These are phyloP conservation scores for Periglandula ipomoeae DNA, from an alignment of 2,329 filamentous ascomycete genomes.

Conservation along the genomic window DNA sequence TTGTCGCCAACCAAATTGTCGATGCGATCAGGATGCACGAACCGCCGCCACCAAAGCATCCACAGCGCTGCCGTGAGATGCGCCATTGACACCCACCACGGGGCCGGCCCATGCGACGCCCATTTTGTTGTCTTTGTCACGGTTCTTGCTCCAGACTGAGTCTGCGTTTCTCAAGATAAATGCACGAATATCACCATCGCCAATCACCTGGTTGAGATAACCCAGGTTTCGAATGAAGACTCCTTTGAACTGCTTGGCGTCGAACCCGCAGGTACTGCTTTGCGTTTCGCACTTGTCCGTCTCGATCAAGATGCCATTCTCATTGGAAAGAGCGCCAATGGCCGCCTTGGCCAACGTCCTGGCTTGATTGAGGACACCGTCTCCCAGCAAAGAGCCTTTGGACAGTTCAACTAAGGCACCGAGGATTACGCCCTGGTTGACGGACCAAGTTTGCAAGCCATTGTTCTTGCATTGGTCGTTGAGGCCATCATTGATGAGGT, in stretches of 20 bases:
- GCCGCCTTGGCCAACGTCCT: constrained; percentile 43
- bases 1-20: background rate
- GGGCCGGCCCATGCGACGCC: constrained; percentile 60
- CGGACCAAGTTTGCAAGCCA: constrained; percentile 41
- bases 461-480: constrained; percentile 40
- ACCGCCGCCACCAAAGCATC: constrained; percentile 58
- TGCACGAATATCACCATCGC: constrained; percentile 36
- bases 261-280: constrained; percentile 30
- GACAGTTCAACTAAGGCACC: constrained; percentile 44
- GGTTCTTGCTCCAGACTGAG: constrained; percentile 53
- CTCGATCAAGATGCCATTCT: constrained; percentile 36
- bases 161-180: constrained; percentile 55
- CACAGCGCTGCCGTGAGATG: constrained; percentile 55
- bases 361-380: constrained; percentile 31
- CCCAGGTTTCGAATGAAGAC: constrained; percentile 57
- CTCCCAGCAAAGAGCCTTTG: constrained; percentile 29
- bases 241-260: constrained; percentile 62
- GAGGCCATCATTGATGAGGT: constrained; percentile 46
- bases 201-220: constrained; percentile 42
- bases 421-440: constrained; percentile 51
- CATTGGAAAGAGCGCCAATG: constrained; percentile 34
- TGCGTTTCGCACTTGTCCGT: constrained; percentile 24
- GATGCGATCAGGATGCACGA: constrained; percentile 21
- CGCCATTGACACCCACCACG: constrained; percentile 39
- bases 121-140: constrained; percentile 40